Evolutionary conservation across 805 yeast genomes (phyloP).

Genomic region (Metschnikowia lochheadii): DNA sequence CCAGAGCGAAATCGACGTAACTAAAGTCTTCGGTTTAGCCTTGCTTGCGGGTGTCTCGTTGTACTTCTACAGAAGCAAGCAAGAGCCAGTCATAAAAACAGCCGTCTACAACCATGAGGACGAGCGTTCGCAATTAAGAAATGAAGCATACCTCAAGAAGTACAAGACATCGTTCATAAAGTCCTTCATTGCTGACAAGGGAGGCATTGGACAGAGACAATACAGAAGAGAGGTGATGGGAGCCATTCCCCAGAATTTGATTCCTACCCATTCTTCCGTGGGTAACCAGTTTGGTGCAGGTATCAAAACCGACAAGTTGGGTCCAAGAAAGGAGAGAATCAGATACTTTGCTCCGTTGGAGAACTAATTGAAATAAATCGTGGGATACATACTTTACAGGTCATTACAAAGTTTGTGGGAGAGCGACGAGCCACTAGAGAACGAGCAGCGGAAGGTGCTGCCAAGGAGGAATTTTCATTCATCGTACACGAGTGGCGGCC

Average conservation of each 20-base stretch:
- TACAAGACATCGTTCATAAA: slow-evolving; percentile 42
- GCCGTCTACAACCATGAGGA: slow-evolving; percentile 32
- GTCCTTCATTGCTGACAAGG: slow-evolving; percentile 40
- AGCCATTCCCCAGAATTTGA: slow-evolving; percentile 29
- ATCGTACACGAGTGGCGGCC: not conserved
- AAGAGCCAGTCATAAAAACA: slow-evolving; percentile 35
- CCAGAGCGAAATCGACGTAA: slow-evolving; percentile 33
- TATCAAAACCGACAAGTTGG: slow-evolving; percentile 39
- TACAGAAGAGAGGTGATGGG: slow-evolving; percentile 32
- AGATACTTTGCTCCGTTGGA: slow-evolving; percentile 37
- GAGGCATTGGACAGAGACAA: slow-evolving; percentile 43
- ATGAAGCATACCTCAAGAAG: slow-evolving; percentile 33
- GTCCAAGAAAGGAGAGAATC: slow-evolving; percentile 43
- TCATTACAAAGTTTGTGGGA: not conserved
- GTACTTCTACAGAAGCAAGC: slow-evolving; percentile 17
- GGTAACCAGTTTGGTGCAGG: slow-evolving; percentile 43
- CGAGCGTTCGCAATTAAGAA: slow-evolving; percentile 33
- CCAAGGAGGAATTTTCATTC: not conserved
- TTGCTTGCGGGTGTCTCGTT: slow-evolving; percentile 35
- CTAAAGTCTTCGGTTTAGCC: slow-evolving; percentile 41
- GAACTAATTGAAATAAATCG: slow-evolving; percentile 8
- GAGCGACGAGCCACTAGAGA: not conserved
- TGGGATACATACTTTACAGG: not conserved
- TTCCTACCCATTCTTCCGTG: slow-evolving; percentile 39
- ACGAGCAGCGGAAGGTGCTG: not conserved